Evolutionary conservation across 306 rosid species (phyloP).

Genomic region (Medicago ruthenica): DNA sequence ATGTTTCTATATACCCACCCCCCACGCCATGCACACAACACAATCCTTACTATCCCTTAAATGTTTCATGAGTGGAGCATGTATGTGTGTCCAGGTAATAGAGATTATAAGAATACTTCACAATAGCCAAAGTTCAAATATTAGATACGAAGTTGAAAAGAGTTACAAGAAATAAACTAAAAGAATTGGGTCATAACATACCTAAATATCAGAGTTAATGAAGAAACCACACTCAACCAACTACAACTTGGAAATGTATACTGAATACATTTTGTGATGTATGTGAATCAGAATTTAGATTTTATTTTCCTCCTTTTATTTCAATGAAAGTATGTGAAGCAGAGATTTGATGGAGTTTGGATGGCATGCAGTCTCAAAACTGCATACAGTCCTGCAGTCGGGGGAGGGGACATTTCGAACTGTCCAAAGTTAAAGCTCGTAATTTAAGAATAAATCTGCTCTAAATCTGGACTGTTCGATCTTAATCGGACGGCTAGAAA

Average conservation of each 20-base stretch:
- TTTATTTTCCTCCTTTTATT: not conserved
- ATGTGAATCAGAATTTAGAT: slow-evolving; percentile 7
- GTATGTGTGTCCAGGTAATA: too few relatives aligned
- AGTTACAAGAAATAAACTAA: not conserved
- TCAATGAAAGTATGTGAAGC: not conserved
- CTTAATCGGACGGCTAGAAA: too few relatives aligned
- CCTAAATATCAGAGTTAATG: not conserved
- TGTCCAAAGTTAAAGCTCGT: too few relatives aligned
- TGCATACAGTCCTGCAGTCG: too few relatives aligned
- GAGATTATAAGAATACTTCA: not conserved
- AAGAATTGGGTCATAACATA: not conserved
- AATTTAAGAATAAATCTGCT: too few relatives aligned
- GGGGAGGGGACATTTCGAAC: too few relatives aligned
- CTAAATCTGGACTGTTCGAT: too few relatives aligned
- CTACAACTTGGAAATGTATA: not conserved
- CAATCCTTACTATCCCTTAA: too few relatives aligned
- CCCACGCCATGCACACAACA: too few relatives aligned
- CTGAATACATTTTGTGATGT: not conserved
- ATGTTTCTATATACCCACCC: too few relatives aligned
- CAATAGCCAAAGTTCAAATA: slow-evolving; percentile 9
- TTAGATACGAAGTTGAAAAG: slow-evolving; percentile 3
- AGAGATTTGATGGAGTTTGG: not conserved
- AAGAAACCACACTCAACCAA: slow-evolving; percentile 7
- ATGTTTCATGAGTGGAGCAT: too few relatives aligned
- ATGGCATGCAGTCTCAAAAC: too few relatives aligned